Evolutionary conservation across 495 filamentous ascomycete species (phyloP).

Genomic region (Tuber melanosporum): DNA sequence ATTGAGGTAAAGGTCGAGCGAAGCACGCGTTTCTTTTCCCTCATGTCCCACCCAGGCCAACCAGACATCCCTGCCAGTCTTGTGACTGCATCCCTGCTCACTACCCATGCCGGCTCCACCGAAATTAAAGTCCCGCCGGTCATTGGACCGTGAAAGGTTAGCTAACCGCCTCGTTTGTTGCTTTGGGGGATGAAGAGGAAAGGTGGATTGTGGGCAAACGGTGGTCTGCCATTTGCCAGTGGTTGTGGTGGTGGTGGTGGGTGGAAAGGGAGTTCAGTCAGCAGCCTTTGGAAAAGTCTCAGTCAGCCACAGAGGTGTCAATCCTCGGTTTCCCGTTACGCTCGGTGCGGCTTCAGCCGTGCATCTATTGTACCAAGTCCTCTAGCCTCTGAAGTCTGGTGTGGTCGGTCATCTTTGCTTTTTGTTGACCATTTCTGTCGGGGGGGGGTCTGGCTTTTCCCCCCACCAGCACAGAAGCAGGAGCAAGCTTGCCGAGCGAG

Average conservation of each 20-base stretch:
- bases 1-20: constrained; percentile 26
- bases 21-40: constrained; percentile 29
- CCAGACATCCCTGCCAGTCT: constrained; percentile 32
- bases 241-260: constrained; percentile 7
- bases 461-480: constrained; percentile 1
- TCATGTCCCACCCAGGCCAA: constrained; percentile 30
- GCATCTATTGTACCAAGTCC: background rate
- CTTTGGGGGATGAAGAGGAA: constrained; percentile 14
- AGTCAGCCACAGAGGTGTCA: constrained; percentile 39
- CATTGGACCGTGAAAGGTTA: constrained; percentile 31
- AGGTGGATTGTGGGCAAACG: constrained; percentile 32
- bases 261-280: constrained; percentile 23
- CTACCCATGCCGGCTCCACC: constrained; percentile 37
- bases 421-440: background rate
- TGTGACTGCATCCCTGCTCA: constrained; percentile 36
- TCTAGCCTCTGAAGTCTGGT: background rate
- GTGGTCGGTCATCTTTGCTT: constrained; percentile 5
- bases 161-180: constrained; percentile 36
- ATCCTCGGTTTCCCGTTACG: constrained; percentile 27
- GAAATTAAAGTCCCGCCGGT: constrained; percentile 32
- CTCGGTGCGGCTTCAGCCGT: constrained; percentile 6
- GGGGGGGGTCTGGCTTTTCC: background rate
- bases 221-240: constrained; percentile 25
- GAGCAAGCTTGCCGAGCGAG: constrained; percentile 4
- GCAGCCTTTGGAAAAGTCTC: constrained; percentile 13